Base-by-base conservation (phyloP, 352 stramenopile species). In the Globisporangium okanoganense region DNA sequence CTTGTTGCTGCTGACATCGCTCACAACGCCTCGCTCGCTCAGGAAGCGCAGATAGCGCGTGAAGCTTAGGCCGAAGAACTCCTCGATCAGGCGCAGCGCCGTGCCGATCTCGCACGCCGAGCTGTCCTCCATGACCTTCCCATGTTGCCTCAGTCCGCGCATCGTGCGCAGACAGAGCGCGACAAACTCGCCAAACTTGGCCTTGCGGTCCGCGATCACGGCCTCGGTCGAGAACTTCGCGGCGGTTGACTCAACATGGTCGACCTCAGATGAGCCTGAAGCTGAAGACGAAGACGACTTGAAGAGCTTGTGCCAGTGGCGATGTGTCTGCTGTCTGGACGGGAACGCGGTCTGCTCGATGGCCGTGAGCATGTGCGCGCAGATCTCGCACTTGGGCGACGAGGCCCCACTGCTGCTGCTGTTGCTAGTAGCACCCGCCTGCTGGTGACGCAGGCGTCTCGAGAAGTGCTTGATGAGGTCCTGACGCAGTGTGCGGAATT, bases 1-100 rank as follows among this genome's bases (percentile, higher is more conserved):
- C 61, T 20, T 53, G 56, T 40, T 53, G 20, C 24, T 58, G 58
- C 13, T 53, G 57, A 35, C 65, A 51, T 63, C 64, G 8, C 74
- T 61, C 49, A 81, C 73, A 12, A 90, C 70, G 2, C 83, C 83
- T 7, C 80, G 79, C 55, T 92, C 83, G 53, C 66, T 75, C 10
- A 92, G 70, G 41, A 92, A 92, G 10, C 60, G 59, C 29, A 87
- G 58, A 57, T 88, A 92, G 22, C 74, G 69, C 13, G 74, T 82
- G 59, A 88, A 92, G 53, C 67, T 88, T 12, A 92, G 67, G 0
- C 77, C 79, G 0, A 92, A 57, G 52, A 92, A 92, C 60, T 89
- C 80, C 43, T 92, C 83, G 36, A 90, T 78, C 64, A 84, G 43
- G 5, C 69, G 72, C 50, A 90, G 66, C 1, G 70, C 60, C 1